A percentile compares a stretch with the other conserved stretches of the same genome.
Evolutionary conservation across 2,329 filamentous ascomycete genomes (phyloP).

Genomic region (Amauroascus verrucosus): DNA sequence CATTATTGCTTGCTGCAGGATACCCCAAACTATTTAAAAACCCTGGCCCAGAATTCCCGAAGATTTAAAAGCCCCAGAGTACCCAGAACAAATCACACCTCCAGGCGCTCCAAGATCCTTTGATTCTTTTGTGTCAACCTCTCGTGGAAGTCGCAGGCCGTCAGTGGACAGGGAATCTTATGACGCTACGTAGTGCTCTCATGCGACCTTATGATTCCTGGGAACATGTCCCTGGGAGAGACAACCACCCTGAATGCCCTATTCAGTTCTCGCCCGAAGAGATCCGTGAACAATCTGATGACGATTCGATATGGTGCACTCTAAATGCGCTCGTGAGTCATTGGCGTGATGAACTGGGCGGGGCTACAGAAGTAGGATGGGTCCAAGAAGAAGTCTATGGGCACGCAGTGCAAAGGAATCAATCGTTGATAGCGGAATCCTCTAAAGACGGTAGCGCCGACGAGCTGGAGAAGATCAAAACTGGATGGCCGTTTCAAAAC

Average conservation of each 20-base stretch:
- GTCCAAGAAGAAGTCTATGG: slow-evolving; percentile 12
- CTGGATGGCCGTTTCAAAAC: slow-evolving; percentile 15
- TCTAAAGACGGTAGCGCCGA: slow-evolving; percentile 3
- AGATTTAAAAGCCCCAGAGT: slow-evolving; percentile 6
- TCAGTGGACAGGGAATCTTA: slow-evolving; percentile 12
- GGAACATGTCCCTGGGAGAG: not conserved
- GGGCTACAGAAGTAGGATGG: slow-evolving; percentile 15
- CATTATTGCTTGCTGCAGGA: slow-evolving; percentile 12
- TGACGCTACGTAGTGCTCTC: slow-evolving; percentile 10
- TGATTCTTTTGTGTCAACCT: slow-evolving; percentile 7
- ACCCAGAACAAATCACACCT: slow-evolving; percentile 15
- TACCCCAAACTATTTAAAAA: slow-evolving; percentile 14
- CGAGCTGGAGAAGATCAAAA: slow-evolving; percentile 11
- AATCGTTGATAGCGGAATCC: slow-evolving; percentile 7
- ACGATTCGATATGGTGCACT: slow-evolving; percentile 13
- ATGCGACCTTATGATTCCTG: slow-evolving; percentile 13
- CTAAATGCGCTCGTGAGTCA: slow-evolving; percentile 9
- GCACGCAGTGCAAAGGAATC: slow-evolving; percentile 6
- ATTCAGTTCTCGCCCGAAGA: slow-evolving; percentile 12
- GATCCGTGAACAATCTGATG: slow-evolving; percentile 9
- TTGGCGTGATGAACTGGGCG: slow-evolving; percentile 14
- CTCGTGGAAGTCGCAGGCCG: slow-evolving; percentile 12
- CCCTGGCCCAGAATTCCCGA: slow-evolving; percentile 9
- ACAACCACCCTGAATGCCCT: slow-evolving; percentile 3
- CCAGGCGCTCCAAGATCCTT: slow-evolving; percentile 3